phyloP scores from a whole-genome alignment of 1,139 yeast species.

The Taiozyma sp. region DNA sequence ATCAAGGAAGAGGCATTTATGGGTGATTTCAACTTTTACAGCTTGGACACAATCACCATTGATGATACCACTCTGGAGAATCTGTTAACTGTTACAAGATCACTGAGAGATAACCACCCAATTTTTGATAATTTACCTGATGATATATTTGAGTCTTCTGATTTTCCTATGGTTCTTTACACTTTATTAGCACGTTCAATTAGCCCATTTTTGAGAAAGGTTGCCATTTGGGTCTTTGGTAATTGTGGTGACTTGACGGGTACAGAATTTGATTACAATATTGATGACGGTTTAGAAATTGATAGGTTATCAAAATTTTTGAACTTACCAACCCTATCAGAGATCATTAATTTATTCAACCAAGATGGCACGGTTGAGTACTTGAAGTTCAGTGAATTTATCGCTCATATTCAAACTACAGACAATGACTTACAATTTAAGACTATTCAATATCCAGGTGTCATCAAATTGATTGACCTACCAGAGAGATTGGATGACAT shows the following conservation, averaged over 20 bases:
- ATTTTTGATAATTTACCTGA: constrained; percentile 20
- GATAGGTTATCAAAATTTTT: constrained; percentile 51
- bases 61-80: constrained; percentile 5
- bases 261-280: constrained; percentile 25
- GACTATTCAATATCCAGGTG: constrained; percentile 55
- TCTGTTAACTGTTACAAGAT: constrained; percentile 9
- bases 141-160: constrained; percentile 17
- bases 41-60: constrained; percentile 9
- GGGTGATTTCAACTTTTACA: constrained; percentile 9
- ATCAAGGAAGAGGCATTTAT: constrained; percentile 12
- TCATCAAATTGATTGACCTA: constrained; percentile 47
- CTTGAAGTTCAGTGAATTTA: constrained; percentile 13
- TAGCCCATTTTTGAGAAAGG: constrained; percentile 65
- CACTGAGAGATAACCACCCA: constrained; percentile 22
- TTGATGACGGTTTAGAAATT: constrained; percentile 40
- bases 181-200: constrained; percentile 51
- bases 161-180: constrained; percentile 34
- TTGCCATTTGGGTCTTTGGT: constrained; percentile 54
- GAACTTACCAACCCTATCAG: constrained; percentile 40
- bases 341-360: constrained; percentile 21
- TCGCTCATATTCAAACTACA: constrained; percentile 17
- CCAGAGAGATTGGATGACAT: constrained; percentile 70
- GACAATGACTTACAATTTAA: constrained; percentile 17
- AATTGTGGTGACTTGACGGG: constrained; percentile 49
- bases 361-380: constrained; percentile 13